These are phyloP conservation scores for Phaeodactylum tricornutum DNA, from an alignment of 108 stramenopile genomes.

Conservation along the genomic window DNA sequence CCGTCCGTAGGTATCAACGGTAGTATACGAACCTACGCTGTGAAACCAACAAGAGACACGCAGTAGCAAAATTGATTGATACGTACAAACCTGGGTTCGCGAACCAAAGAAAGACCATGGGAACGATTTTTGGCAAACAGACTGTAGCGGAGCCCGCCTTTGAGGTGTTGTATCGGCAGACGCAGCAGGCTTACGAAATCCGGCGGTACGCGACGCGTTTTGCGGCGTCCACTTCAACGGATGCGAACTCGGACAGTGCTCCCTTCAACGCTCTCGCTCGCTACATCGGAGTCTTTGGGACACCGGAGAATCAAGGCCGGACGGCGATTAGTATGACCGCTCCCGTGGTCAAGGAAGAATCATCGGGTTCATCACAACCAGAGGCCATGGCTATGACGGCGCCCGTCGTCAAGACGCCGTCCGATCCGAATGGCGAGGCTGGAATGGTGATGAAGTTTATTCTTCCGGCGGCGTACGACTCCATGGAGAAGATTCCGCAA, in stretches of 20 bases:
- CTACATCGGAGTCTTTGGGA: slow-evolving; percentile 83
- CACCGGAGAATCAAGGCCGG: slow-evolving; percentile 51
- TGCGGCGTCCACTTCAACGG: slow-evolving; percentile 14
- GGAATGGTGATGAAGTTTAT: slow-evolving; percentile 74
- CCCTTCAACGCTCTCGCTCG: slow-evolving; percentile 53
- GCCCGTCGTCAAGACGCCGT: slow-evolving; percentile 42
- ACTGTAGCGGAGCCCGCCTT: slow-evolving; percentile 56
- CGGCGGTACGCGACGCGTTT: slow-evolving; percentile 54
- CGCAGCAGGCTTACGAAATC: slow-evolving; percentile 52
- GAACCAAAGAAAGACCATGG: too few relatives aligned
- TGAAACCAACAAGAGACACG: too few relatives aligned
- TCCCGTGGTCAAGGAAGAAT: slow-evolving; percentile 51
- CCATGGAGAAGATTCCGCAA: slow-evolving; percentile 62
- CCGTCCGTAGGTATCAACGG: too few relatives aligned
- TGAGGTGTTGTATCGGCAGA: slow-evolving; percentile 35
- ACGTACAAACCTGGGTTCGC: too few relatives aligned
- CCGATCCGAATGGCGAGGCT: slow-evolving; percentile 4
- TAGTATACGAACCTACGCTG: too few relatives aligned
- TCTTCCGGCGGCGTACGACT: slow-evolving; percentile 65
- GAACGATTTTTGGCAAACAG: slow-evolving; percentile 68
- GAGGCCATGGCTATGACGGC: slow-evolving; percentile 66
- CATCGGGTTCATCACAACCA: slow-evolving; percentile 4
- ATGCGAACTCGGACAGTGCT: slow-evolving; percentile 17
- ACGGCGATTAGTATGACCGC: slow-evolving; percentile 75
- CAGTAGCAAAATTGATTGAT: too few relatives aligned